Base-by-base conservation (phyloP, 495 filamentous ascomycete genomes). In the Penicillium samsonianum region DNA sequence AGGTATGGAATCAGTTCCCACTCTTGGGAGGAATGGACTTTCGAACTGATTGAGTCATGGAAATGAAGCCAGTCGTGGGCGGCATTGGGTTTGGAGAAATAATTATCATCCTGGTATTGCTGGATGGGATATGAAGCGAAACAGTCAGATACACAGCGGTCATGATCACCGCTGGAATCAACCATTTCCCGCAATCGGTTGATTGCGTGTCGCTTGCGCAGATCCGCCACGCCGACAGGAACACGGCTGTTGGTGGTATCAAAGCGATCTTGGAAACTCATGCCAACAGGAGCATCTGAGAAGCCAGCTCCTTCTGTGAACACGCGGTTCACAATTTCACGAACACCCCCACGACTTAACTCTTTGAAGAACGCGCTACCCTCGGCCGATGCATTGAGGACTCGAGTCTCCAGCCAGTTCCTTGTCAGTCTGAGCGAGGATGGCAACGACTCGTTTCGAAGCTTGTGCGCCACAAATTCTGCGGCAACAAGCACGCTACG, bases 61-160 rank as follows among this genome's bases (percentile, higher is more conserved):
- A 98, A 98, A 71, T 92, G 81, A 53, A 98, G 83, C 94, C 94
- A 98, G 46, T 96, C 91, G 67, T 92, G 94, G 0, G 91, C 93
- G 2, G 80, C 69, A 62, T 87, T 85, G 0, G 94, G 94, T 64
- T 98, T 98, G 10, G 88, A 87, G 30, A 98, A 82, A 67, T 89
- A 87, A 0, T 85, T 90, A 68, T 98, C 94, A 68, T 98, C 94
- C 74, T 96, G 92, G 71, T 88, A 98, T 28, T 90, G 83, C 50
- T 90, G 89, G 49, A 84, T 84, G 8, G 92, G 90, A 67, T 96
- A 98, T 59, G 87, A 79, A 33, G 86, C 74, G 68, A 96, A 96
- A 67, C 91, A 88, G 51, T 90, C 88, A 8, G 87, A 85, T 53
- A 93, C 78, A 62, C 96, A 90, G 38, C 89, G 86, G 71, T 97